Base-by-base conservation (phyloP, 192 early-diverging fungal genomes). In the Funneliformis geosporum region DNA sequence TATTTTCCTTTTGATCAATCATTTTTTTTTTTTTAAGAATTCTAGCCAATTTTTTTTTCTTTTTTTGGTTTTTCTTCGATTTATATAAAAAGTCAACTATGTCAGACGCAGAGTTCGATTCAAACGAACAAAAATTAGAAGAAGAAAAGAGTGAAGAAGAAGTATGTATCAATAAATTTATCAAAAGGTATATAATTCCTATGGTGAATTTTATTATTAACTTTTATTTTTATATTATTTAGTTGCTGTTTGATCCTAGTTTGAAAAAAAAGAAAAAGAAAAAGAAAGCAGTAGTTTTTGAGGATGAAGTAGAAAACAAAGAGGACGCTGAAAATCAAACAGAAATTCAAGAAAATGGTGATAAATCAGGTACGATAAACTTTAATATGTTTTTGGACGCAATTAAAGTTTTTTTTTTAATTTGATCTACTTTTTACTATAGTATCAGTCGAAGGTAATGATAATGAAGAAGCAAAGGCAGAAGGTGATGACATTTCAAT, bases 201-300 rank as follows among this genome's bases (percentile, higher is more conserved):
- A 11, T 47, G 46, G 46, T 47, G 46, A 47, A 47, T 2, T 47
- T 47, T 47, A 12, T 47, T 12, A 47, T 47, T 10, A 47, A 2
- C 12, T 10, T 47, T 47, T 47, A 47, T 11, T 47, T 10, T 10
- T 1, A 12, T 50, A 16, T 50, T 50, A 16, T 16, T 50, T 50
- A 50, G 47, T 60, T 27, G 11, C 60, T 76, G 23, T 76, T 76
- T 43, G 75, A 76, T 76, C 75, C 75, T 23, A 28, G 38, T 76
- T 65, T 87, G 67, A 87, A 87, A 84, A 92, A 92, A 82, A 92
- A 92, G 81, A 92, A 89, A 82, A 88, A 91, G 84, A 87, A 88
- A 46, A 92, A 92, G 85, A 90, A 90, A 88, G 80, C 78, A 73
- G 86, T 85, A 33, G 78, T 80, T 42, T 83, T 83, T 77, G 86